A percentile compares a stretch with the other conserved stretches of the same genome.
Conservation (phyloP, 208 protist genomes). For the Crithidia sp. region DNA sequence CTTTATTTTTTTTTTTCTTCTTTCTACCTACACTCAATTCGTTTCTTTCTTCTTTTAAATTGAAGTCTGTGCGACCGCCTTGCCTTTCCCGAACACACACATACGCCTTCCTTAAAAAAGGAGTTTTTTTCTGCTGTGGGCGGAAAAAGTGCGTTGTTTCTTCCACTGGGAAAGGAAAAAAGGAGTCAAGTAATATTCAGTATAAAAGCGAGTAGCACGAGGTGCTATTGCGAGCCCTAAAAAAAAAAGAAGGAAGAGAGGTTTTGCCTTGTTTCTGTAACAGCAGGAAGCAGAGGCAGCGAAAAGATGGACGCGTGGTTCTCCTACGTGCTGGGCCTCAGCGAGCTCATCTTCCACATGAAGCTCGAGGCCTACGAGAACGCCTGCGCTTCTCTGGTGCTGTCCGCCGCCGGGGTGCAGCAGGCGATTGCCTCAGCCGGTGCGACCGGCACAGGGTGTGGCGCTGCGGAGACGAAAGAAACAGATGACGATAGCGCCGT, state of each 20-base stretch:
- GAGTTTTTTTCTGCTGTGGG: not conserved
- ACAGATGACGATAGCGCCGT: not conserved
- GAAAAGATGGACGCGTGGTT: slow-evolving; percentile 59
- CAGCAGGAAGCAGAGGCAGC: too few relatives aligned
- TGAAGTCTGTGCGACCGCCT: too few relatives aligned
- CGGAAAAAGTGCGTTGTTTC: not conserved
- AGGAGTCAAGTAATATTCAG: not conserved
- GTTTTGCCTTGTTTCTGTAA: too few relatives aligned
- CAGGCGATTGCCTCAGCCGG: not conserved
- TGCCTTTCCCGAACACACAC: too few relatives aligned
- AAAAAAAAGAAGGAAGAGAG: not conserved
- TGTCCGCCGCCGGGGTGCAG: slow-evolving; percentile 6
- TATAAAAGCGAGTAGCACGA: too few relatives aligned
- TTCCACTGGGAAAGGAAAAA: not conserved
- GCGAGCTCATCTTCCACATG: slow-evolving; percentile 53
- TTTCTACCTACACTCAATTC: slow-evolving; percentile 12
- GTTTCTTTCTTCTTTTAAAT: slow-evolving; percentile 31
- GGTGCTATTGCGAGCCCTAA: not conserved
- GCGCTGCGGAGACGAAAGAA: not conserved
- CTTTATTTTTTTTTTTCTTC: slow-evolving; percentile 16
- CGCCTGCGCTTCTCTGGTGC: slow-evolving; percentile 34
- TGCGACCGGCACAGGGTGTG: not conserved
- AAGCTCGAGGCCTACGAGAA: slow-evolving; percentile 69
- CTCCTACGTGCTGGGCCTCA: slow-evolving; percentile 41
- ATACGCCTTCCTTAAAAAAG: not conserved